Base-by-base conservation (phyloP, 1,139 yeast genomes). In the Lodderomyces margitis region DNA sequence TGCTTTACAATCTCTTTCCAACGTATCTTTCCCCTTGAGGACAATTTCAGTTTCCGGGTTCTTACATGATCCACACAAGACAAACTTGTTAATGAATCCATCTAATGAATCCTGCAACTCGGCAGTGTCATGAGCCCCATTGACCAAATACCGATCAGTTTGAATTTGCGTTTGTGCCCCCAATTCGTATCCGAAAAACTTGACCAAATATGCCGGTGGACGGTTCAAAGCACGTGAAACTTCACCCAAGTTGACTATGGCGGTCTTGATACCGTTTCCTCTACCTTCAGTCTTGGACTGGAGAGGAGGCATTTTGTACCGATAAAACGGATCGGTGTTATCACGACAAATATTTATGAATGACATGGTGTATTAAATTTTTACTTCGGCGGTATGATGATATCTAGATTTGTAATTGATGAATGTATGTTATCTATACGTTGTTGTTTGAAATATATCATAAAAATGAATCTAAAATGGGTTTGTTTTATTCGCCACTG, bases 241-340 rank as follows among this genome's bases (percentile, higher is more conserved):
- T 61, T 92, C 98, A 31, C 87, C 72, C 46, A 89, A 81, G 67
- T 92, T 94, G 52, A 88, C 80, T 46, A 94, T 83, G 44, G 94
- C 95, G 23, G 99, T 92, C 66, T 89, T 91, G 70, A 92, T 92
- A 79, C 99, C 99, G 70, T 92, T 92, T 72, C 99, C 99, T 65
- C 96, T 81, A 65, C 98, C 98, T 72, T 92, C 98, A 54, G 89
- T 89, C 78, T 94, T 92, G 53, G 97, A 88, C 71, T 87, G 94
- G 67, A 92, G 83, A 38, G 94, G 84, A 61, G 98, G 98, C 98
- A 92, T 92, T 75, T 92, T 92, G 70, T 92, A 92, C 73, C 98
- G 96, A 80, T 94, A 92, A 68, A 92, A 92, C 41, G 98, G 97
- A 74, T 92, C 98, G 61, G 87, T 83, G 74, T 92, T 92, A 61